Evolutionary conservation across 495 filamentous ascomycete species (phyloP), one percentile per base, ranked within the genome.

Genomic region (Annulohypoxylon maeteangense): DNA sequence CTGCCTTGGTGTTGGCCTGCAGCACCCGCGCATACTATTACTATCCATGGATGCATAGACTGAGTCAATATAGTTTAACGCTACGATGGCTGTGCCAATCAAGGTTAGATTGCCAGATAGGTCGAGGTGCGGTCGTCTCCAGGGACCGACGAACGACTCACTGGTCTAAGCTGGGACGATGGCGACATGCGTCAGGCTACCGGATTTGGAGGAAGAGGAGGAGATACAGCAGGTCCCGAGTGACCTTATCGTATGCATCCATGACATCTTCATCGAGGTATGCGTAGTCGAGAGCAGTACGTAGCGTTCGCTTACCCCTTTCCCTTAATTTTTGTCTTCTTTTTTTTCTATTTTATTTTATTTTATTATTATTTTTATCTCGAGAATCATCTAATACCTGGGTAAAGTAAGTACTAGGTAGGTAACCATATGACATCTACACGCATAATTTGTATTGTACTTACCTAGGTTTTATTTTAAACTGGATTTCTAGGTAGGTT

Each of bases 141-240:
- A 73, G 65, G 44, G 25, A 23, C 65, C 70, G 70, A 47, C 55
- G 53, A 55, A 60, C 54, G 56, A 57, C 25, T 42, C 22, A 48
- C 38, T 51, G n/a, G 40, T 50, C 61, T 55, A 42, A 7, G 25
- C 61, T 68, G 60, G 65, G 64, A 48, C 64, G 69, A 72, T 68
- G 70, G 64, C 70, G 57, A 68, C 51, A 68, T 68, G 59, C 54
- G 70, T 68, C 59, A 72, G 59, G 36, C 47, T 72, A 68, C 70
- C 65, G 44, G 40, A 68, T 62, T 29, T 65, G 59, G 65, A 56
- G 58, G 62, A 27, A 5, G 23, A 32, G 50, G n/a, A 25, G 12
- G 27, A 57, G 20, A 40, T 57, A 54, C 53, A 67, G 29, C 40
- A 68, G 48, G 42, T 51, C 22, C 58, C 63, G 60, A 72, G 63